Base-by-base conservation (phyloP, 1,139 yeast genomes). In the Sugiyamaella paludigena region DNA sequence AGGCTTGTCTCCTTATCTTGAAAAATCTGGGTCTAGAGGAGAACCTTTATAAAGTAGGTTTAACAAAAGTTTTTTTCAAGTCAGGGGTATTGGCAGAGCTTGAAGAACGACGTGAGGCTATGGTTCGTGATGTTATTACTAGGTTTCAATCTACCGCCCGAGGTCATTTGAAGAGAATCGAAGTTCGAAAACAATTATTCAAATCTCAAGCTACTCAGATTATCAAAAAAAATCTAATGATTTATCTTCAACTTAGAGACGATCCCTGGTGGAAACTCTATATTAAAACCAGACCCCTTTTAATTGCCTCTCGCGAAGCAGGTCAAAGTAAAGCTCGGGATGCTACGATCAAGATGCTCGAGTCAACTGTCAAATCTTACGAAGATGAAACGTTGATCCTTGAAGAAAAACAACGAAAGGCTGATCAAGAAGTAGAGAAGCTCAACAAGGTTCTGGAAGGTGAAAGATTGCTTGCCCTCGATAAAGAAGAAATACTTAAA, bases 51-150 rank as follows among this genome's bases (percentile, higher is more conserved):
- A 86, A 87, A 60, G 79, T 94, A 43, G 95, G 95, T 55, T 72
- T 83, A 19, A 86, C 96, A 36, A 92, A 92, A 68, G 88, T 92
- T 43, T 92, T 92, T 70, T 92, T 92, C 76, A 89, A 91, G 67
- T 95, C 97, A 34, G 98, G 98, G 62, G 88, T 92, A 76, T 77
- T 92, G 64, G 98, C 98, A 15, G 84, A 84, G 58, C 79, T 92
- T 57, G 98, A 94, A 67, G 83, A 82, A 56, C 73, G 79, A 48
- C 81, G 96, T 54, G 97, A 89, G 56, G 70, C 75, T 31, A 76
- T 80, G 52, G 71, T 92, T 40, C 76, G 80, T 46, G 60, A 68
- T 1, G 74, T 84, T 1, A 71, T 87, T 38, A 77, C 84, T 0
- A 71, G 69, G 9, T 76, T 94, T 50, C 95, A 88, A 63, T 73